These are phyloP conservation scores for Pichia cactophila DNA, from an alignment of 1,139 yeast species.

Conservation along the genomic window DNA sequence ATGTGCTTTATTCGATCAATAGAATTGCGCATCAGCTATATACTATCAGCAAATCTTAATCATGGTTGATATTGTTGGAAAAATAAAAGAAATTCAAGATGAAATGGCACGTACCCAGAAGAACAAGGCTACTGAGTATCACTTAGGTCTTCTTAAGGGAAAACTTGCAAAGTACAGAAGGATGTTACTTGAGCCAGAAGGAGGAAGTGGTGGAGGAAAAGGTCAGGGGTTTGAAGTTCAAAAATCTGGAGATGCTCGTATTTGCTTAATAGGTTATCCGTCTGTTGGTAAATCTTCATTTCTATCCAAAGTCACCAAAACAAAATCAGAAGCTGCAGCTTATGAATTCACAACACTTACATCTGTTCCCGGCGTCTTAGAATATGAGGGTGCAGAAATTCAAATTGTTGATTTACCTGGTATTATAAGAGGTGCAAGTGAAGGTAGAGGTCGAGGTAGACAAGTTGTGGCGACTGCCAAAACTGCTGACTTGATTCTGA, in stretches of 20 bases:
- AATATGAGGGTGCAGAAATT: slow-evolving; percentile 93
- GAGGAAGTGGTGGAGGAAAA: slow-evolving; percentile 48
- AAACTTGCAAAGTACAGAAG: slow-evolving; percentile 91
- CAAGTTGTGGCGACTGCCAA: slow-evolving; percentile 95
- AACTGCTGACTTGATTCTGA: slow-evolving; percentile 85
- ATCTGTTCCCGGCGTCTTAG: slow-evolving; percentile 91
- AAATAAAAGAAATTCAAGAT: slow-evolving; percentile 83
- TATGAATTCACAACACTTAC: slow-evolving; percentile 95
- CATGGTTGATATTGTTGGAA: slow-evolving; percentile 42
- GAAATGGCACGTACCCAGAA: slow-evolving; percentile 94
- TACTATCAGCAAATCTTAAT: neutral
- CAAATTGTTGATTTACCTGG: slow-evolving; percentile 97
- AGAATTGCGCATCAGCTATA: too few species aligned
- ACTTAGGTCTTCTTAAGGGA: slow-evolving; percentile 87
- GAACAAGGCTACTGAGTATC: slow-evolving; percentile 97
- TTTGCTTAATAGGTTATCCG: slow-evolving; percentile 92
- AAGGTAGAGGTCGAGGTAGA: slow-evolving; percentile 96
- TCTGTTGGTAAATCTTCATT: slow-evolving; percentile 95
- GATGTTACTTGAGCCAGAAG: slow-evolving; percentile 84
- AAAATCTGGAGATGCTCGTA: slow-evolving; percentile 94
- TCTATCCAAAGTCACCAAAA: slow-evolving; percentile 78
- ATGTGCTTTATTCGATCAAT: too few species aligned
- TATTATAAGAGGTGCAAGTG: slow-evolving; percentile 92
- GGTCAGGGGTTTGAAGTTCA: slow-evolving; percentile 95
- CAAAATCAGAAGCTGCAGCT: slow-evolving; percentile 90